Percentiles rank a stretch among this genome's conserved stretches.
phyloP scores from a whole-genome alignment of 176 grass and related monocot genomes.

The Oryza punctata region DNA sequence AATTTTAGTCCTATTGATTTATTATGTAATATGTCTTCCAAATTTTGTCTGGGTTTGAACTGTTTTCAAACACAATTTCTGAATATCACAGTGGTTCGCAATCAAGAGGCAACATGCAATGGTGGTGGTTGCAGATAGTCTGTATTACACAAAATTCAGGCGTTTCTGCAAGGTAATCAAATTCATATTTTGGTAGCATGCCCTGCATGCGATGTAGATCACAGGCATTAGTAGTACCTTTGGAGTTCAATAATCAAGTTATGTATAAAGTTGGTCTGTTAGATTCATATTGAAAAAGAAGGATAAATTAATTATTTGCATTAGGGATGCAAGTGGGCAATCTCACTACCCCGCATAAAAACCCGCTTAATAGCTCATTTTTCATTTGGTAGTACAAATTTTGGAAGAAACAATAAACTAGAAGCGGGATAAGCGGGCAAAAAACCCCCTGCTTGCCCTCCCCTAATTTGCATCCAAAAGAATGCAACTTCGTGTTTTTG shows the following conservation, averaged over 20 bases:
- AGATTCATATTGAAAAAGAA: too few relatives aligned
- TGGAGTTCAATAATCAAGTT: not conserved
- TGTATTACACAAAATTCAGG: slow-evolving; percentile 83
- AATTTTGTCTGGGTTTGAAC: not conserved
- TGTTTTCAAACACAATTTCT: not conserved
- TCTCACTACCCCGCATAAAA: too few relatives aligned
- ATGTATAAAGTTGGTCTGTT: not conserved
- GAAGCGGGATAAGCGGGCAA: too few relatives aligned
- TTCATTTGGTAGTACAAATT: too few relatives aligned
- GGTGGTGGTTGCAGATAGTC: slow-evolving; percentile 69
- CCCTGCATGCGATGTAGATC: not conserved
- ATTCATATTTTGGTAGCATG: not conserved
- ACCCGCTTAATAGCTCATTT: too few relatives aligned
- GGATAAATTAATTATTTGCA: too few relatives aligned
- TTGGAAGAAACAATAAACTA: too few relatives aligned
- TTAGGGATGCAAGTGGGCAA: too few relatives aligned
- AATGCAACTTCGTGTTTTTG: too few relatives aligned
- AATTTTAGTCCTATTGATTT: not conserved
- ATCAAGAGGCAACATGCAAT: slow-evolving; percentile 80
- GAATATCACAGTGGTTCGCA: slow-evolving; percentile 71
- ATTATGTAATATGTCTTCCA: not conserved
- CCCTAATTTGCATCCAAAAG: too few relatives aligned
- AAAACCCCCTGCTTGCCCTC: too few relatives aligned
- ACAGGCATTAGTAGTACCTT: not conserved
- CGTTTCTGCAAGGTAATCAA: slow-evolving; percentile 74